Conservation (phyloP, 1,139 yeast genomes). For the Kluyveromyces sp. region DNA sequence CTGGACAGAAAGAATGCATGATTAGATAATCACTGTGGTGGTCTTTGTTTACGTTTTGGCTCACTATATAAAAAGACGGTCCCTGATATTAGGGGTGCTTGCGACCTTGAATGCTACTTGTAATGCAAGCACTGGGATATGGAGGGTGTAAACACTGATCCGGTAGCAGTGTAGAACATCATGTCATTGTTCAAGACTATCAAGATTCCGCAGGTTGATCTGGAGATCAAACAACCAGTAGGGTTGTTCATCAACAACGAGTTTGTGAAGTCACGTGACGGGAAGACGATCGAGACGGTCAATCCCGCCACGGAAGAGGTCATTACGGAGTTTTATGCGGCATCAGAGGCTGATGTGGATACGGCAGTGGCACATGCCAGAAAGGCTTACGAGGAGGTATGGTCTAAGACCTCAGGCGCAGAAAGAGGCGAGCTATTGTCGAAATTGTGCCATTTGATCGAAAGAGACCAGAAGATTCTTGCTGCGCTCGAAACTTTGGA, state of each 20-base stretch:
- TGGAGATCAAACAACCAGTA: slow-evolving; percentile 49
- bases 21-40: too few relatives aligned
- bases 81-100: too few relatives aligned
- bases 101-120: too few relatives aligned
- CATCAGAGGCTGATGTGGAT: slow-evolving; percentile 63
- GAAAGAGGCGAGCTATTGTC: slow-evolving; percentile 42
- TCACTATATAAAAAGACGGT: too few relatives aligned
- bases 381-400: slow-evolving; percentile 50
- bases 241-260: slow-evolving; percentile 63
- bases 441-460: slow-evolving; percentile 47
- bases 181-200: slow-evolving; percentile 10
- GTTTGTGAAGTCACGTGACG: slow-evolving; percentile 44
- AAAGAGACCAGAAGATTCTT: slow-evolving; percentile 42
- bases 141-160: too few relatives aligned
- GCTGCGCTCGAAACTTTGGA: slow-evolving; percentile 59
- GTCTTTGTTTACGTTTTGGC: too few relatives aligned
- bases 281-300: slow-evolving; percentile 47
- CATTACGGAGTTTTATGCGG: slow-evolving; percentile 62
- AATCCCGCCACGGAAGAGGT: slow-evolving; percentile 65
- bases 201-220: slow-evolving; percentile 19
- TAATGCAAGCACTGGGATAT: too few relatives aligned
- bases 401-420: slow-evolving; percentile 44
- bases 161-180: too few relatives aligned
- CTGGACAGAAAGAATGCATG: too few relatives aligned
- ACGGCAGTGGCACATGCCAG: slow-evolving; percentile 70